Conservation (phyloP, 352 stramenopile genomes). For the Pythium oligandrum region DNA sequence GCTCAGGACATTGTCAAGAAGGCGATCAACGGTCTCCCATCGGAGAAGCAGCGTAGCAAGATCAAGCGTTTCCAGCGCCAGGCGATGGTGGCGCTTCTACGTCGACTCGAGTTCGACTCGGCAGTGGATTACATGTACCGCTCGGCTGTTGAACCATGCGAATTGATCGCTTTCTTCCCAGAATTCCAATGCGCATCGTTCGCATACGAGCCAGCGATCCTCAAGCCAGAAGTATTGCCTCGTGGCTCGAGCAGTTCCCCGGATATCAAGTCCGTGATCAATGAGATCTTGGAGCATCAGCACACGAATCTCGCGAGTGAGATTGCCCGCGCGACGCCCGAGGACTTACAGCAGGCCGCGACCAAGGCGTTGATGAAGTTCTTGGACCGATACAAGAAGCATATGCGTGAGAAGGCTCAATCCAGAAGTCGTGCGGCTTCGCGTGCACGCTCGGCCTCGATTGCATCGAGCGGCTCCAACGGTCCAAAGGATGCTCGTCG, state of each 20-base stretch:
- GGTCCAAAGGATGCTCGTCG: slow-evolving; percentile 66
- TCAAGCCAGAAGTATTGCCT: slow-evolving; percentile 81
- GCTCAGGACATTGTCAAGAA: slow-evolving; percentile 82
- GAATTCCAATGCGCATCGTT: slow-evolving; percentile 78
- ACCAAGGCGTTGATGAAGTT: slow-evolving; percentile 81
- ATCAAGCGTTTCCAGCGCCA: slow-evolving; percentile 88
- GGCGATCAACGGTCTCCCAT: slow-evolving; percentile 58
- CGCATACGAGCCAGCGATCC: slow-evolving; percentile 74
- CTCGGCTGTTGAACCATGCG: slow-evolving; percentile 75
- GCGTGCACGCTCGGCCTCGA: slow-evolving; percentile 15
- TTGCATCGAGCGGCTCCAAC: slow-evolving; percentile 1
- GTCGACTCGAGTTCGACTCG: slow-evolving; percentile 71
- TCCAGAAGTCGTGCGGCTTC: slow-evolving; percentile 17
- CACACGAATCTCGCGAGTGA: slow-evolving; percentile 43
- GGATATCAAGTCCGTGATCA: slow-evolving; percentile 74
- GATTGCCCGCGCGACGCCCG: slow-evolving; percentile 47
- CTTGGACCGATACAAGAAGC: slow-evolving; percentile 75
- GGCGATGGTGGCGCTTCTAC: slow-evolving; percentile 69
- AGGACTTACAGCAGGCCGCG: slow-evolving; percentile 50
- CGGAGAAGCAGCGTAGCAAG: slow-evolving; percentile 85
- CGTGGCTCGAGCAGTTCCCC: slow-evolving; percentile 65
- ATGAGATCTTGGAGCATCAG: slow-evolving; percentile 54
- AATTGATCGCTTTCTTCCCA: slow-evolving; percentile 86
- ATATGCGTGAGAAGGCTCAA: slow-evolving; percentile 64
- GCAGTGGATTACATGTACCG: slow-evolving; percentile 85